Evolutionary conservation across 345 rosid genomes (phyloP).

Genomic region (Xanthoceras sorbifolium): DNA sequence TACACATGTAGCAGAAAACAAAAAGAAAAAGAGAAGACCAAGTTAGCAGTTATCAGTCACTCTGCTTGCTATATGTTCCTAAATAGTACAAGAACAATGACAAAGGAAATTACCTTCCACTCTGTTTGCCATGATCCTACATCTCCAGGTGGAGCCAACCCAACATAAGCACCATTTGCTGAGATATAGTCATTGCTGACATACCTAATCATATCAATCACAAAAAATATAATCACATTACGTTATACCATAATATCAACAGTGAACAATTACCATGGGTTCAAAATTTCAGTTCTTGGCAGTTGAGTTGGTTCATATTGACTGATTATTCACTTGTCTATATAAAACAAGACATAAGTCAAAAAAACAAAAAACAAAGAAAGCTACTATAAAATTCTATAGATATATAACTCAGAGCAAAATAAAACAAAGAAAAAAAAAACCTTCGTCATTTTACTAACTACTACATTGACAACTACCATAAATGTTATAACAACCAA

Average conservation of each 20-base stretch:
- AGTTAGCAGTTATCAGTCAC: background rate
- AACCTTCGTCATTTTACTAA: background rate
- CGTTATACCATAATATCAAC: background rate
- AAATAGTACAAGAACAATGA: background rate
- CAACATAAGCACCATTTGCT: conserved; percentile 55
- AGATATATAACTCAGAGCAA: background rate
- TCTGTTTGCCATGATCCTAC: conserved; percentile 74
- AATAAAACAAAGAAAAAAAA: background rate
- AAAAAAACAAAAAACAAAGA: background rate
- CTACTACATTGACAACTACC: background rate
- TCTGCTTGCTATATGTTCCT: background rate
- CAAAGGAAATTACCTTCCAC: conserved; percentile 47
- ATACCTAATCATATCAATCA: conserved; percentile 43
- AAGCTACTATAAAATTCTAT: background rate
- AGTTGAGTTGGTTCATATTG: background rate
- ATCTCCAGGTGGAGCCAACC: conserved; percentile 64
- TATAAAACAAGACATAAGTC: background rate
- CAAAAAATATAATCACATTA: conserved; percentile 14
- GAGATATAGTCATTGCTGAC: conserved; percentile 38
- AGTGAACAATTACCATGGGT: background rate
- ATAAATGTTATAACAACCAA: background rate
- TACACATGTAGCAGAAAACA: background rate
- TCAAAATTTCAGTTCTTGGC: conserved; percentile 3
- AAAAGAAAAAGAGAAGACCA: background rate
- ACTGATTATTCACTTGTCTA: background rate